phyloP scores from a whole-genome alignment of 2,329 filamentous ascomycete genomes.

The Davidsoniella virescens region DNA sequence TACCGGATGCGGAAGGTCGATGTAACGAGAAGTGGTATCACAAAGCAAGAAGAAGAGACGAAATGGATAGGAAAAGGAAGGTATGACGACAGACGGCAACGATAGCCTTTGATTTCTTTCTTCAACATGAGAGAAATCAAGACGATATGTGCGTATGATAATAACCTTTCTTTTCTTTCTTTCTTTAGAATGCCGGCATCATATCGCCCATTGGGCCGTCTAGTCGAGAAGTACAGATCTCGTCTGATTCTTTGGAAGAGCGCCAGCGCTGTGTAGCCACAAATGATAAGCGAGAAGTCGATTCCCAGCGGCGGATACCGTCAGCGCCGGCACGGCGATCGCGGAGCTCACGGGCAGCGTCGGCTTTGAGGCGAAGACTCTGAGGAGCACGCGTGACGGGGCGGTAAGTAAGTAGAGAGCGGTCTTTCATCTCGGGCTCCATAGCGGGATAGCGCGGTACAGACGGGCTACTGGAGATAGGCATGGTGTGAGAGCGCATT shows the following conservation, averaged over 20 bases:
- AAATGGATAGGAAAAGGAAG: not conserved
- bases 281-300: slow-evolving; percentile 2
- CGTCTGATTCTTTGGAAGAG: not conserved
- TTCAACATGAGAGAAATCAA: too few relatives aligned
- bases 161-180: too few relatives aligned
- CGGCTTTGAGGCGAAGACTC: slow-evolving; percentile 1
- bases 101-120: not conserved
- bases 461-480: not conserved
- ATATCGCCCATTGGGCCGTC: slow-evolving; percentile 10
- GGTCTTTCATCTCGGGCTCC: slow-evolving; percentile 1
- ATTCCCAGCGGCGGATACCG: not conserved
- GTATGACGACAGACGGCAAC: not conserved
- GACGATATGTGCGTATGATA: too few relatives aligned
- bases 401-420: slow-evolving; percentile 3
- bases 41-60: not conserved
- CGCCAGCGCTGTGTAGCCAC: not conserved
- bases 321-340: not conserved
- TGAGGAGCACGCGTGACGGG: not conserved
- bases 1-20: not conserved
- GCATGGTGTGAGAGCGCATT: slow-evolving; percentile 1
- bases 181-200: slow-evolving; percentile 9
- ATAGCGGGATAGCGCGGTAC: slow-evolving; percentile 3
- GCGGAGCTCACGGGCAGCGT: not conserved
- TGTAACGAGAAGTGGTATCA: not conserved
- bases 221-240: slow-evolving; percentile 4